Conservation (phyloP, 345 rosid species). For the Pugionium dolabratum region DNA sequence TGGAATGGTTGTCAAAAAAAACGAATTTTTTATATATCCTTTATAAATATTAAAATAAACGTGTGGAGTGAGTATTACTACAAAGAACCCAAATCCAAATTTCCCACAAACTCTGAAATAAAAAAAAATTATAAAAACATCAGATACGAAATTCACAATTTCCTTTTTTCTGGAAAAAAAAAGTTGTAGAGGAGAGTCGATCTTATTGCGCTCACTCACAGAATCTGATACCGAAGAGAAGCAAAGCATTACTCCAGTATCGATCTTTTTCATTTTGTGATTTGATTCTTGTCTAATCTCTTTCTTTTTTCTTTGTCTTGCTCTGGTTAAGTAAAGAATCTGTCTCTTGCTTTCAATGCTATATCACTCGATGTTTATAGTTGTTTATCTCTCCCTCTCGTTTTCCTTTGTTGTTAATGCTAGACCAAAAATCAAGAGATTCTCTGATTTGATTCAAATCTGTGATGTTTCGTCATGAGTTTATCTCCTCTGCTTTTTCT, state of each 20-base stretch:
- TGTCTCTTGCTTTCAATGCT: slow-evolving; percentile 38
- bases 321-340: slow-evolving; percentile 38
- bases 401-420: slow-evolving; percentile 4
- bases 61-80: slow-evolving; percentile 26
- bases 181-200: background rate
- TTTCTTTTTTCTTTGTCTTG: background rate
- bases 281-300: slow-evolving; percentile 17
- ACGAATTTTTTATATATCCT: too few relatives aligned
- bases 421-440: slow-evolving; percentile 18
- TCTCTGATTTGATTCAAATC: slow-evolving; percentile 2
- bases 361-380: slow-evolving; percentile 2
- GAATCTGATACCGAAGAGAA: slow-evolving; percentile 35
- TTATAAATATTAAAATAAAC: too few relatives aligned
- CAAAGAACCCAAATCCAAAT: slow-evolving; percentile 33
- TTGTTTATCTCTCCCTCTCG: slow-evolving; percentile 10
- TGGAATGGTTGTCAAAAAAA: too few relatives aligned
- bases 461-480: slow-evolving; percentile 38
- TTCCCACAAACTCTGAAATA: slow-evolving; percentile 1
- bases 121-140: background rate
- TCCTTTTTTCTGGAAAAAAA: background rate
- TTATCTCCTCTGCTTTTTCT: slow-evolving; percentile 31
- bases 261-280: background rate
- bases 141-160: slow-evolving; percentile 3
- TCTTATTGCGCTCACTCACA: slow-evolving; percentile 8
- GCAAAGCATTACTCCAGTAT: slow-evolving; percentile 36